Evolutionary conservation across 306 rosid genomes (phyloP).

Genomic region (peach (Prunus persica)): DNA sequence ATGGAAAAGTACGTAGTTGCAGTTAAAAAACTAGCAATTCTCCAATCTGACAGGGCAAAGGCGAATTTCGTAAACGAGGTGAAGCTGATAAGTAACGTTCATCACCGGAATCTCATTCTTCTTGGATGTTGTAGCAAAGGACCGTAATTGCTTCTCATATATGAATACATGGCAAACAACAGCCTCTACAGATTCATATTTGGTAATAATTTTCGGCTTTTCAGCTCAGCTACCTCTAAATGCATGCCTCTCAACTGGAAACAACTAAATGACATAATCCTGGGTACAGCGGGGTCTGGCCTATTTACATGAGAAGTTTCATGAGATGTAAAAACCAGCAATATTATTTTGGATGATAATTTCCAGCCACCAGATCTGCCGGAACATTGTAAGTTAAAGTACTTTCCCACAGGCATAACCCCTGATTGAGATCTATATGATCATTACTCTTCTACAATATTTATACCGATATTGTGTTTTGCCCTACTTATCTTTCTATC

Average conservation of each 20-base stretch:
- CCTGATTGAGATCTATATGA: not conserved
- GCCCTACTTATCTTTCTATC: no score
- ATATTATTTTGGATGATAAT: conserved; percentile 62
- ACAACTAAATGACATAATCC: conserved; percentile 48
- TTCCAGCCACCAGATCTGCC: conserved; percentile 53
- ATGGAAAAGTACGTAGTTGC: conserved; percentile 60
- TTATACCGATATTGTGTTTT: not conserved
- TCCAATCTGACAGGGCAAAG: conserved; percentile 41
- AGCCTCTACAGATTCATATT: conserved; percentile 65
- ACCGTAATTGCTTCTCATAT: conserved; percentile 59
- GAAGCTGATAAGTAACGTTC: conserved; percentile 32
- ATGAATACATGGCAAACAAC: conserved; percentile 60
- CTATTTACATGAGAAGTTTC: conserved; percentile 69
- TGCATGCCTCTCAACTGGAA: conserved; percentile 46
- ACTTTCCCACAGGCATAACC: not conserved
- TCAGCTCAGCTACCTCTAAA: not conserved
- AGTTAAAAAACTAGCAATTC: conserved; percentile 52
- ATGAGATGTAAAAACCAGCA: conserved; percentile 60
- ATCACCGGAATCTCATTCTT: conserved; percentile 62
- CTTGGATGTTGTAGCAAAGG: conserved; percentile 77
- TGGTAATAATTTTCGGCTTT: conserved; percentile 39
- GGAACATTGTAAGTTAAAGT: conserved; percentile 54
- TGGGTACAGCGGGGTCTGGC: conserved; percentile 70
- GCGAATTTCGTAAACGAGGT: conserved; percentile 51
- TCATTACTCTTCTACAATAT: not conserved